These are phyloP conservation scores for Coffea eugenioides DNA, from an alignment of 257 asterid genomes.

Conservation along the genomic window DNA sequence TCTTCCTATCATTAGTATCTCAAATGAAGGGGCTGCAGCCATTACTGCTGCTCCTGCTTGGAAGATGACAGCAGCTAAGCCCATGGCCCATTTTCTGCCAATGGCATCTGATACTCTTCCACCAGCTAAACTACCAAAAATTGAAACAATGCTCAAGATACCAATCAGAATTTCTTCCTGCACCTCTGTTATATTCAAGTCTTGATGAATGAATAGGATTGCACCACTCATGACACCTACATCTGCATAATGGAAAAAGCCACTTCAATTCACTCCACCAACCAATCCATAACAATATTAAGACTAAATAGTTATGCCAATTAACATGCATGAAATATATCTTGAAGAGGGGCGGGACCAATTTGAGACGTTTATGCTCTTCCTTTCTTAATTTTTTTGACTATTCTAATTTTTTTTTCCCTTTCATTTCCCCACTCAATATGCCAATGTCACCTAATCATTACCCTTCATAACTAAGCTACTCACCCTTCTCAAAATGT, in stretches of 20 bases:
- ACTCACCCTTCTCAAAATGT: neutral
- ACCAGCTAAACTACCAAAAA: constrained; percentile 78
- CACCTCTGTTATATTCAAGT: constrained; percentile 70
- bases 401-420: neutral
- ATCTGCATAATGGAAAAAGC: constrained; percentile 42
- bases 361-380: neutral
- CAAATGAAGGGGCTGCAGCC: constrained; percentile 76
- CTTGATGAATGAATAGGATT: constrained; percentile 75
- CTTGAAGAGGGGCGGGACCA: neutral
- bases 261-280: neutral
- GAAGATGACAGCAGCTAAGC: constrained; percentile 73
- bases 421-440: neutral
- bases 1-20: constrained; percentile 68
- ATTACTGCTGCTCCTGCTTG: constrained; percentile 82
- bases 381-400: neutral
- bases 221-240: constrained; percentile 99
- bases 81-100: constrained; percentile 98
- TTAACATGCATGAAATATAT: neutral
- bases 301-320: neutral
- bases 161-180: constrained; percentile 82
- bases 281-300: neutral
- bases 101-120: constrained; percentile 82
- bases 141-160: constrained; percentile 72
- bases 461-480: neutral
- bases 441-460: neutral